Percentiles rank a stretch among this genome's conserved stretches.
Conservation (phyloP, 2,329 filamentous ascomycete species). For the Colletotrichum trifolii region DNA sequence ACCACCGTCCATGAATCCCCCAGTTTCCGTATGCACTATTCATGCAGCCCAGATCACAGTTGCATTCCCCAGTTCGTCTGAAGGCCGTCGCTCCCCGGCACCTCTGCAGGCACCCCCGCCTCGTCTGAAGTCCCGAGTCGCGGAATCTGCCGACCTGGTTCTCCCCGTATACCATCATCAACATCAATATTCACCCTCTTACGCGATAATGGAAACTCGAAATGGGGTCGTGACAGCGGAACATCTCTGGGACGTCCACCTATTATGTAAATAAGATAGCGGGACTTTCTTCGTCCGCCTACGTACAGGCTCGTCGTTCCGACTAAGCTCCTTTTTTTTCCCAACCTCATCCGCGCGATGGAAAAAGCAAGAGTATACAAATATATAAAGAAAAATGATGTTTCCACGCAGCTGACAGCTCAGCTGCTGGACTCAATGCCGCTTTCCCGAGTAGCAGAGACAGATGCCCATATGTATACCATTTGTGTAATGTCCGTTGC, state of each 20-base stretch:
- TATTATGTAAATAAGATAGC: constrained; percentile 33
- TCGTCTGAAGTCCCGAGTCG: no score
- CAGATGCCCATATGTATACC: constrained; percentile 32
- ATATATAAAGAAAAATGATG: constrained; percentile 7
- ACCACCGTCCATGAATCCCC: no score
- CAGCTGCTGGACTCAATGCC: constrained; percentile 22
- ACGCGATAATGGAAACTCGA: not conserved
- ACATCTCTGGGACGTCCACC: constrained; percentile 24
- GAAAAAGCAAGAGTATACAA: no score
- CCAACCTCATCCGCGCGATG: constrained; percentile 10
- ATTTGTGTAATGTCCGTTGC: constrained; percentile 16
- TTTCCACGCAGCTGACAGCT: constrained; percentile 16
- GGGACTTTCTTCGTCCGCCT: constrained; percentile 16
- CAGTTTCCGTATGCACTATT: no score
- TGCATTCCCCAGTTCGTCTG: no score
- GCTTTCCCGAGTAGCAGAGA: constrained; percentile 22
- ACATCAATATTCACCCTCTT: no score
- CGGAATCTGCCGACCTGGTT: no score
- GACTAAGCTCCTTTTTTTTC: constrained; percentile 14
- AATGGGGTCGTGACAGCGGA: constrained; percentile 14
- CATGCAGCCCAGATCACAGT: no score
- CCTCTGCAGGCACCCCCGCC: no score
- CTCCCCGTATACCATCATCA: no score
- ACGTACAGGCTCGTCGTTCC: constrained; percentile 15
- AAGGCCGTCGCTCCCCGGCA: no score